These are phyloP conservation scores for Lomentospora prolificans DNA, from an alignment of 2,329 filamentous ascomycete species.

Conservation along the genomic window DNA sequence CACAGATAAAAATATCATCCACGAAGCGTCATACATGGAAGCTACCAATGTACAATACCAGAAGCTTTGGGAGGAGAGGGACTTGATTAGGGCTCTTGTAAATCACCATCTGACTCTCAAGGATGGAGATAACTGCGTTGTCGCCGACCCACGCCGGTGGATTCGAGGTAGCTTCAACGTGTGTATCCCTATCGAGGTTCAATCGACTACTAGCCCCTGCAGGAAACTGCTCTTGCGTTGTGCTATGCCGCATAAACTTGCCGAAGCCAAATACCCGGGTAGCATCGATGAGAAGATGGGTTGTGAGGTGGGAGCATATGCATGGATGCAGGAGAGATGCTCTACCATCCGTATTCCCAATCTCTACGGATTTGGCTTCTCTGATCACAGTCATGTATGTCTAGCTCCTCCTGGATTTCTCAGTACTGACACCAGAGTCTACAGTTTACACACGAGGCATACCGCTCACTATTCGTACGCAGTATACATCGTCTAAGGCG, in stretches of 20 bases:
- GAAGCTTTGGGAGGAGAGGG: not conserved
- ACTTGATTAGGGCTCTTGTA: not conserved
- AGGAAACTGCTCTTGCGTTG: constrained; percentile 16
- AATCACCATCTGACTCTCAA: not conserved
- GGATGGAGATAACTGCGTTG: not conserved
- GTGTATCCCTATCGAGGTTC: not conserved
- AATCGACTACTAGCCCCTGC: not conserved
- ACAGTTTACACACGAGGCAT: constrained; percentile 11
- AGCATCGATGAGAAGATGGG: constrained; percentile 32
- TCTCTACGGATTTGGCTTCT: constrained; percentile 16
- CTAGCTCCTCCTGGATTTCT: not conserved
- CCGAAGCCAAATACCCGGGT: constrained; percentile 25
- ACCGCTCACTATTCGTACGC: constrained; percentile 10
- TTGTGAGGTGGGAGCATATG: constrained; percentile 16
- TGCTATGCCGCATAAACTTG: constrained; percentile 25
- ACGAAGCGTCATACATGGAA: not conserved
- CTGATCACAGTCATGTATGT: constrained; percentile 8
- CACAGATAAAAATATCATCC: not conserved
- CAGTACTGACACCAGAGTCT: not conserved
- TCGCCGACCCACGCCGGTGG: not conserved
- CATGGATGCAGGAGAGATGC: constrained; percentile 18
- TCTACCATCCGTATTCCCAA: constrained; percentile 16
- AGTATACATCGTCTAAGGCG: not conserved
- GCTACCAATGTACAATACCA: not conserved
- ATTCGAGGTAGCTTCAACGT: not conserved